Conservation (phyloP, 495 filamentous ascomycete species). For the Hypoxylon subgilvum region DNA sequence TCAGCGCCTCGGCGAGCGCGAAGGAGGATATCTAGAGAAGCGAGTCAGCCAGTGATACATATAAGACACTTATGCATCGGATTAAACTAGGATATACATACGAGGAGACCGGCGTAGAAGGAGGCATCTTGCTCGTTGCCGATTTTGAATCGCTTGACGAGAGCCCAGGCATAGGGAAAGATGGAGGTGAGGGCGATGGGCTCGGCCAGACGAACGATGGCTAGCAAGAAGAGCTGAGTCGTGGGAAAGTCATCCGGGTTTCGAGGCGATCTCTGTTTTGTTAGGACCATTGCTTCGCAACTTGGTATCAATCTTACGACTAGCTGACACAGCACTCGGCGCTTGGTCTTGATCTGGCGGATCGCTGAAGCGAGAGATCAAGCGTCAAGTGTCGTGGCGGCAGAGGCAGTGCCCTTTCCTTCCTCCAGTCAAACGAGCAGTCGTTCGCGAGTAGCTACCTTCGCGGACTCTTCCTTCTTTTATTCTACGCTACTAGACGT, state of each 20-base stretch:
- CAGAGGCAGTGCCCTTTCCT: conserved; percentile 24
- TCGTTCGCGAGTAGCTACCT: conserved; percentile 11
- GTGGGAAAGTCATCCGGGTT: conserved; percentile 72
- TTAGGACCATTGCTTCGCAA: conserved; percentile 52
- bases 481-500: conserved; percentile 25
- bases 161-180: conserved; percentile 85
- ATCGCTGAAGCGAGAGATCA: conserved; percentile 23
- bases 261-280: conserved; percentile 50
- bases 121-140: conserved; percentile 72
- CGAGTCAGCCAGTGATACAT: conserved; percentile 1
- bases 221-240: conserved; percentile 74
- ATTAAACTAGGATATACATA: conserved; percentile 13
- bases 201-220: conserved; percentile 74
- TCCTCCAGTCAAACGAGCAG: conserved; percentile 5
- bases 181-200: conserved; percentile 88
- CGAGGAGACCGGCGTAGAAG: conserved; percentile 80
- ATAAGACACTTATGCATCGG: not conserved
- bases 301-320: conserved; percentile 44
- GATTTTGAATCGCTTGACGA: conserved; percentile 75
- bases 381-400: conserved; percentile 29
- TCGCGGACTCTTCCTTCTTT: conserved; percentile 6
- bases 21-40: conserved; percentile 70
- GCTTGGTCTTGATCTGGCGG: conserved; percentile 20
- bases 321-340: conserved; percentile 37
- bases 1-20: conserved; percentile 76